A percentile compares a stretch with the other conserved stretches of the same genome.
These are phyloP conservation scores for Helianthus tuberosus DNA, from an alignment of 129 eudicot species.

Conservation along the genomic window DNA sequence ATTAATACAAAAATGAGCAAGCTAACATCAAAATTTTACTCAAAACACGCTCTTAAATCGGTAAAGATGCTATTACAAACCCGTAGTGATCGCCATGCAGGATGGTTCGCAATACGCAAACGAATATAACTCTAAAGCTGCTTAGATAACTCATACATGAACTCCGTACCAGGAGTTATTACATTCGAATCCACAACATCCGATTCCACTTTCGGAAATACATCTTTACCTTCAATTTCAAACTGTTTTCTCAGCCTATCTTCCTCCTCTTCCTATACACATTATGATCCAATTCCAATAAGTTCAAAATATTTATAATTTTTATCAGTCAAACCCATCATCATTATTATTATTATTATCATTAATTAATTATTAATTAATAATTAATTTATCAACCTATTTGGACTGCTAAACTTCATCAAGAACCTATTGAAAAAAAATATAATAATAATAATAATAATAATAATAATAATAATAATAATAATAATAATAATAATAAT, in stretches of 20 bases:
- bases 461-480: not conserved
- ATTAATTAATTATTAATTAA: not conserved
- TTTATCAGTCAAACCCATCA: not conserved
- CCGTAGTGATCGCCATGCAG: slow-evolving; percentile 47
- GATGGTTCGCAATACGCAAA: slow-evolving; percentile 29
- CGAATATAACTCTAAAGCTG: slow-evolving; percentile 44
- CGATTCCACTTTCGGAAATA: slow-evolving; percentile 39
- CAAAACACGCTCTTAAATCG: not conserved
- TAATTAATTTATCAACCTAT: too few relatives aligned
- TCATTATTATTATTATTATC: too few relatives aligned
- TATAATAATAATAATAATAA: too few relatives aligned
- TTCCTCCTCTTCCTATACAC: slow-evolving; percentile 47
- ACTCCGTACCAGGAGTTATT: slow-evolving; percentile 62
- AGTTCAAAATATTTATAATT: too few relatives aligned
- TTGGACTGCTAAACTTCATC: too few relatives aligned
- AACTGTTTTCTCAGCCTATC: slow-evolving; percentile 33
- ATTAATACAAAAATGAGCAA: not conserved
- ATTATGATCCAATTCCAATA: not conserved
- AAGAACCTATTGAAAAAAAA: too few relatives aligned
- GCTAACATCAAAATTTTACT: not conserved
- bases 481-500: not conserved
- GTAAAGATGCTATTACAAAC: slow-evolving; percentile 7
- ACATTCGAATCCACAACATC: slow-evolving; percentile 57
- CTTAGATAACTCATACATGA: slow-evolving; percentile 47
- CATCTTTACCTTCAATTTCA: slow-evolving; percentile 42